These are phyloP conservation scores for Sporothrix pseudoabietina DNA, from an alignment of 2,329 filamentous ascomycete species.

Conservation along the genomic window DNA sequence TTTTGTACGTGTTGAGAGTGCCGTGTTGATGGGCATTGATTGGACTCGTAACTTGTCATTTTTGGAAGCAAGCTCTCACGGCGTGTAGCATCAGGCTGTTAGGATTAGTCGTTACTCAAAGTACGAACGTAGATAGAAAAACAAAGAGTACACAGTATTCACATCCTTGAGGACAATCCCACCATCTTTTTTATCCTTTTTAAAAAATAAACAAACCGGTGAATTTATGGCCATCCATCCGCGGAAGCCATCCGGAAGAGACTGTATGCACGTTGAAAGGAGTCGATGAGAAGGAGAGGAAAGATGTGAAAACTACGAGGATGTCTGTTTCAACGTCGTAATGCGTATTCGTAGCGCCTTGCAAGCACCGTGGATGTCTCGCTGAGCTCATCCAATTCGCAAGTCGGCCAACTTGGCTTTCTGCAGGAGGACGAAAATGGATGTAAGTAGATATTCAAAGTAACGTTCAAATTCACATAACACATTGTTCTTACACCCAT, in stretches of 20 bases:
- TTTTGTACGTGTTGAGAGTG: conserved; percentile 6
- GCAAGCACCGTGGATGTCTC: background rate
- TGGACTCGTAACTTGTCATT: conserved; percentile 20
- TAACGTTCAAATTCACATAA: background rate
- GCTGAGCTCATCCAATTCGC: background rate
- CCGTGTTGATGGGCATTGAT: conserved; percentile 16
- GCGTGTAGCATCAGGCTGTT: background rate
- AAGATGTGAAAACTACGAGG: background rate
- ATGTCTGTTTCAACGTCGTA: background rate
- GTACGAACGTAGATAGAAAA: background rate
- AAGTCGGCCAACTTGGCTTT: background rate
- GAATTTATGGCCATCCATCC: background rate
- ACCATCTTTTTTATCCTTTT: background rate
- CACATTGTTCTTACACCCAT: background rate
- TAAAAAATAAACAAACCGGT: background rate
- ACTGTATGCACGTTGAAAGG: background rate
- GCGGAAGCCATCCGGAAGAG: conserved; percentile 11
- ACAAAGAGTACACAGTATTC: background rate
- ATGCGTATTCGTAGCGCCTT: background rate
- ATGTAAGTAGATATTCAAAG: background rate
- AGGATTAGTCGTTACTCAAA: background rate
- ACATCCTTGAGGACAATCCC: background rate
- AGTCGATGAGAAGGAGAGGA: background rate
- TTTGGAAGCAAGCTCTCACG: background rate
- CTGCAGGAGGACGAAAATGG: conserved; percentile 16